phyloP scores from a whole-genome alignment of 2,329 filamentous ascomycete genomes.

The Drechslerella dactyloides region DNA sequence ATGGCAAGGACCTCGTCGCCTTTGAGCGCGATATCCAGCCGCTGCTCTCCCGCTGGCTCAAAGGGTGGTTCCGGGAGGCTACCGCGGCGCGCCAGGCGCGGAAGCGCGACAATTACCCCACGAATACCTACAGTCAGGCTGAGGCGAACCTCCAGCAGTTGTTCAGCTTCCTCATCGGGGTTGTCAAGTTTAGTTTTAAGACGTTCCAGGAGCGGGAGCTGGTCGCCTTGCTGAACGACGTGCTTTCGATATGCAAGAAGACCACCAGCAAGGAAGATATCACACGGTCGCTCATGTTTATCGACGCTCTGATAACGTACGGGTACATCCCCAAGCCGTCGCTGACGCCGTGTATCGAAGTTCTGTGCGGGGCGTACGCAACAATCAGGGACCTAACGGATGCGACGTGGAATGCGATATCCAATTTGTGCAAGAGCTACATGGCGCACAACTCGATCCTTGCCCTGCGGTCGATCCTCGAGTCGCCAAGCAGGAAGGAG shows the following conservation, averaged over 20 bases:
- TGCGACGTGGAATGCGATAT: constrained; percentile 72
- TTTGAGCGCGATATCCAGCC: constrained; percentile 73
- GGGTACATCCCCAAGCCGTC: constrained; percentile 70
- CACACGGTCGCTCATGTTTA: constrained; percentile 69
- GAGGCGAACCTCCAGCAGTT: constrained; percentile 69
- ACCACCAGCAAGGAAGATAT: constrained; percentile 72
- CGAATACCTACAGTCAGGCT: constrained; percentile 58
- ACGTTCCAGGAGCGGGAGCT: constrained; percentile 69
- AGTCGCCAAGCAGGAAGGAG: constrained; percentile 64
- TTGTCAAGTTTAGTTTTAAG: constrained; percentile 78
- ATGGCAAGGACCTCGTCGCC: constrained; percentile 68
- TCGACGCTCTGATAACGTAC: constrained; percentile 75
- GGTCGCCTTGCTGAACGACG: constrained; percentile 66
- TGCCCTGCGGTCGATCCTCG: constrained; percentile 69
- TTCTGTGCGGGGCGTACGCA: constrained; percentile 74
- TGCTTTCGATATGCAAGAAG: constrained; percentile 71
- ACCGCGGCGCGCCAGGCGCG: constrained; percentile 63
- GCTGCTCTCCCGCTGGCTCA: constrained; percentile 68
- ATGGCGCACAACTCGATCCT: constrained; percentile 73
- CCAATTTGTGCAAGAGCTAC: constrained; percentile 75
- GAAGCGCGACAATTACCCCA: constrained; percentile 58
- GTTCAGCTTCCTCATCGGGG: constrained; percentile 70
- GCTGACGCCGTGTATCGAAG: constrained; percentile 70
- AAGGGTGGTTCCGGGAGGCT: constrained; percentile 64
- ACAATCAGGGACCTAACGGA: constrained; percentile 68